Evolutionary conservation across 139 green algal species (phyloP).

Genomic region (Dunaliella primolecta): DNA sequence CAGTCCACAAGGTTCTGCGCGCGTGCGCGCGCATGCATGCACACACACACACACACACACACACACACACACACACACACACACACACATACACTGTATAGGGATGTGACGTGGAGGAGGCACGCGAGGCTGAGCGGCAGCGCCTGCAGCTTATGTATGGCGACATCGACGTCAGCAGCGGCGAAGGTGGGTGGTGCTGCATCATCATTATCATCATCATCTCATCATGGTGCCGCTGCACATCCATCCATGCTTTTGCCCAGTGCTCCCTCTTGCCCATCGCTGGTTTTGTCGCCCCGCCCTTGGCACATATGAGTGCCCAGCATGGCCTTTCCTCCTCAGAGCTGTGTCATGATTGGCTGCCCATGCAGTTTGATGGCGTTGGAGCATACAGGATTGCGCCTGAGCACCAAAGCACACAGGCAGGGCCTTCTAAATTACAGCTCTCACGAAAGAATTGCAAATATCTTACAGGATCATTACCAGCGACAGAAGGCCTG

Average conservation of each 20-base stretch:
- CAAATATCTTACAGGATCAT: background rate
- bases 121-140: conserved; percentile 18
- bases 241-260: background rate
- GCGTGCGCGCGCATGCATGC: background rate
- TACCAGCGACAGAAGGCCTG: background rate
- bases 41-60: background rate
- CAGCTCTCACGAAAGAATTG: background rate
- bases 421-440: background rate
- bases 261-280: background rate
- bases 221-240: background rate
- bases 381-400: too few species aligned
- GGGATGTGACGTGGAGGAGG: conserved; percentile 10
- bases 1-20: too few species aligned
- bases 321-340: background rate
- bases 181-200: too few species aligned
- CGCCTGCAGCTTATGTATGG: conserved; percentile 13
- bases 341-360: background rate
- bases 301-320: too few species aligned
- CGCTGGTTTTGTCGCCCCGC: too few species aligned
- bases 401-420: too few species aligned
- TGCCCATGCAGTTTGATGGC: too few species aligned
- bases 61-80: background rate
- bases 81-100: background rate
- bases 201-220: background rate
- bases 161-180: background rate